Base-by-base conservation (phyloP, 768 basidiomycete genomes). In the Fibroporia radiculosa region DNA sequence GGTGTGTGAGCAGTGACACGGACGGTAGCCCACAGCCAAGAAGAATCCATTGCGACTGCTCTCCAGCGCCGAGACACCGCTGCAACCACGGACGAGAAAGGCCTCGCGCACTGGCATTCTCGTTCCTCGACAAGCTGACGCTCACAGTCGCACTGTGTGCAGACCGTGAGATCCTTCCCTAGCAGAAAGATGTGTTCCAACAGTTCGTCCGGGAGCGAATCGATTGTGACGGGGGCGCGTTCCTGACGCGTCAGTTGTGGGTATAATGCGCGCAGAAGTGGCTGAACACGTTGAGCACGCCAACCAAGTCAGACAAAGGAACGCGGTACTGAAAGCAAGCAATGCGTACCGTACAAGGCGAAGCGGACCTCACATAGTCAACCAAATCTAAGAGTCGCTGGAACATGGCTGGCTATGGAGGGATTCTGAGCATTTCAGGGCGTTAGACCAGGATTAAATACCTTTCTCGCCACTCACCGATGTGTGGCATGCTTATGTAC, bases 171-270 rank as follows among this genome's bases (percentile, higher is more conserved):
- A 31, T 31, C 39, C 39, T 40, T 40, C 6, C 26, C 11, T 11
- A 40, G 39, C 25, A 26, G 39, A 22, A 42, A 42, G 16, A 42
- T 42, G 13, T 29, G n/a, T n/a, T 42, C 41, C 41, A 42, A 20
- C 6, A 42, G 2, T 32, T 42, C 41, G 19, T 42, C 41, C 11
- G 41, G 41, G n/a, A 42, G 29, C 13, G 5, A 27, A 11, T 42
- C 29, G 13, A 42, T 32, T 5, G 28, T 22, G 11, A 40, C 38
- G 24, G n/a, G n/a, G n/a, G n/a, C 6, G 8, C 11, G 22, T 40
- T 26, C n/a, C 20, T 26, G 7, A 4, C 25, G 6, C 39, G 24
- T 12, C 39, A 26, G 11, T 10, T 23, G 19, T 18, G 35, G 35
- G 35, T 36, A 18, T 36, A 20, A 10, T 10, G 19, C 10, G 19